Conservation (phyloP, 225 moss, liverwort and hornwort genomes). For the Neckera pumila region DNA sequence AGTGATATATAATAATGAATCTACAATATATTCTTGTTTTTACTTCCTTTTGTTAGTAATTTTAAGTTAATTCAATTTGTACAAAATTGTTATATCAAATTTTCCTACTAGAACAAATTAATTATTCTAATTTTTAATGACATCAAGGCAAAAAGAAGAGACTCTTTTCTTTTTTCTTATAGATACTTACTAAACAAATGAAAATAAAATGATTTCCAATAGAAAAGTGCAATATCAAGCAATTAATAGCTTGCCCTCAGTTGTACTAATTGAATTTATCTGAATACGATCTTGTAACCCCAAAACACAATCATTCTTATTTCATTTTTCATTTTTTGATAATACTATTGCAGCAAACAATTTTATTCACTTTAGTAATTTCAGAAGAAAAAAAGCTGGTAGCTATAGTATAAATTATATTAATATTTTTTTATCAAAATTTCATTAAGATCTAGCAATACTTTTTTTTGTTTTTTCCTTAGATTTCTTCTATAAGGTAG, state of each 20-base stretch:
- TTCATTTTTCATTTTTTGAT: neutral
- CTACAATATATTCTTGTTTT: neutral
- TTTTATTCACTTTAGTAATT: too few relatives aligned
- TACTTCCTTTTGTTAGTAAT: neutral
- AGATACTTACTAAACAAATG: too few relatives aligned
- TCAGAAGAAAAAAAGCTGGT: too few relatives aligned
- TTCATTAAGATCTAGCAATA: neutral
- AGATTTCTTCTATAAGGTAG: neutral
- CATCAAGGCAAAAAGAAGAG: accelerated
- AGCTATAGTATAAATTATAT: neutral
- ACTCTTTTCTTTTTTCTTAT: accelerated
- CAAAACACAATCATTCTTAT: neutral
- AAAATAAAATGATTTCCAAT: neutral
- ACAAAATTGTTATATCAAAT: neutral
- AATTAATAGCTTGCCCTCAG: neutral
- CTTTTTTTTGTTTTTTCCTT: neutral
- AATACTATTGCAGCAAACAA: accelerated
- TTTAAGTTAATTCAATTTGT: neutral
- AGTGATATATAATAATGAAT: accelerated
- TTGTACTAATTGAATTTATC: neutral
- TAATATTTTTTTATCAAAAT: neutral
- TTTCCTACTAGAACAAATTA: neutral
- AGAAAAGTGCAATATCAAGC: neutral
- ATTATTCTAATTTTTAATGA: neutral
- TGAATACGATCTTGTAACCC: neutral